phyloP scores from a whole-genome alignment of 2,329 filamentous ascomycete species.

The Colletotrichum filicis region DNA sequence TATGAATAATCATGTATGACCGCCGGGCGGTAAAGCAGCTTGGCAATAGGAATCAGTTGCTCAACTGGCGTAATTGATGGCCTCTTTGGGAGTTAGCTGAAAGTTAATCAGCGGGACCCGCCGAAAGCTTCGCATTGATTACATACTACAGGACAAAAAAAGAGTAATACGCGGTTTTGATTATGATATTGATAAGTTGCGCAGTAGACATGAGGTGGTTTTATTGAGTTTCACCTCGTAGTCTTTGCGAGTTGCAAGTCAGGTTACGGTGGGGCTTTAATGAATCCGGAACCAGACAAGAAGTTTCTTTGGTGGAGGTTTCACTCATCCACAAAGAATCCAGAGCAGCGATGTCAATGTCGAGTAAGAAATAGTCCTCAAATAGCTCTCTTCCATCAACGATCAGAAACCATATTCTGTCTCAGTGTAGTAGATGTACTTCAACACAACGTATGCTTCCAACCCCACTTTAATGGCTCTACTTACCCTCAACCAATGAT shows the following conservation, averaged over 20 bases:
- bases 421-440: no score
- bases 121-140: background rate
- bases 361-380: background rate
- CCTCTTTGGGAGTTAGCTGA: background rate
- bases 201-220: background rate
- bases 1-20: background rate
- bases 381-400: no score
- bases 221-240: background rate
- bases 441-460: no score
- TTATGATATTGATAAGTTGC: background rate
- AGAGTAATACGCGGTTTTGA: background rate
- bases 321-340: background rate
- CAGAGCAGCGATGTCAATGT: background rate
- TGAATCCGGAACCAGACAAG: background rate
- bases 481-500: background rate
- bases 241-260: background rate
- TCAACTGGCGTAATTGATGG: background rate
- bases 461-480: no score
- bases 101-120: background rate
- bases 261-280: background rate
- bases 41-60: background rate
- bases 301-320: background rate
- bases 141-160: background rate
- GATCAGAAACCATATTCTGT: no score
- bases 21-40: slow-evolving; percentile 7